A percentile compares a stretch with the other conserved stretches of the same genome.
These are phyloP conservation scores for Fusarium palustre DNA, from an alignment of 2,329 filamentous ascomycete species.

Conservation along the genomic window DNA sequence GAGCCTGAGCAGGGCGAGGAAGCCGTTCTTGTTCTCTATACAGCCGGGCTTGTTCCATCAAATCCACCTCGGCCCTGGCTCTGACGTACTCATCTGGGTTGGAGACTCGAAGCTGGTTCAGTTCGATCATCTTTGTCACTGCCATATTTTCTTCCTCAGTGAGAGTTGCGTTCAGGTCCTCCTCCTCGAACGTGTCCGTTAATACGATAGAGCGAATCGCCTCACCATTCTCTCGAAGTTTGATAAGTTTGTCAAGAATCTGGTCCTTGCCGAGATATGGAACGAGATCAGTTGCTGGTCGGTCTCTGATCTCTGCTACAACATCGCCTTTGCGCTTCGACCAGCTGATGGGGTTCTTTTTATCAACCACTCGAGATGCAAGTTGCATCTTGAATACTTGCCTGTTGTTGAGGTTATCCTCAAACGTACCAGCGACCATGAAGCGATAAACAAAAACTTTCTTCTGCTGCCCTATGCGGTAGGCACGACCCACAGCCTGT, in stretches of 20 bases:
- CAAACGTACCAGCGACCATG: constrained; percentile 81
- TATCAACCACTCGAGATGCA: constrained; percentile 82
- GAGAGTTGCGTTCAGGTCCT: constrained; percentile 68
- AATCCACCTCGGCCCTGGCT: constrained; percentile 21
- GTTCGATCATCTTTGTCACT: constrained; percentile 57
- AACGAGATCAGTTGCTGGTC: constrained; percentile 63
- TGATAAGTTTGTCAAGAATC: constrained; percentile 65
- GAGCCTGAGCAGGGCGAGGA: neutral
- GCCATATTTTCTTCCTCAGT: constrained; percentile 70
- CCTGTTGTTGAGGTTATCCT: constrained; percentile 78
- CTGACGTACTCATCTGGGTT: constrained; percentile 51
- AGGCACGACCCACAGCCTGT: constrained; percentile 87
- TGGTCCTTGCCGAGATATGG: constrained; percentile 71
- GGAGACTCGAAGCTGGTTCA: constrained; percentile 50
- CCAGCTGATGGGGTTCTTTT: constrained; percentile 78
- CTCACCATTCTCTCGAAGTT: constrained; percentile 49
- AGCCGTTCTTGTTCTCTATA: constrained; percentile 6
- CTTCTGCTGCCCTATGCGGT: constrained; percentile 85
- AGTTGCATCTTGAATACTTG: constrained; percentile 86
- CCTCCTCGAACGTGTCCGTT: constrained; percentile 78
- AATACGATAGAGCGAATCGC: constrained; percentile 69
- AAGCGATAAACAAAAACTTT: constrained; percentile 88
- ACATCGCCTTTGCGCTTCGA: constrained; percentile 68
- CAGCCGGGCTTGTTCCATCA: constrained; percentile 21
- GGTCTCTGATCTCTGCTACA: constrained; percentile 67